Evolutionary conservation across 129 eudicot genomes (phyloP).

Genomic region (Gnaphalium uliginosum): DNA sequence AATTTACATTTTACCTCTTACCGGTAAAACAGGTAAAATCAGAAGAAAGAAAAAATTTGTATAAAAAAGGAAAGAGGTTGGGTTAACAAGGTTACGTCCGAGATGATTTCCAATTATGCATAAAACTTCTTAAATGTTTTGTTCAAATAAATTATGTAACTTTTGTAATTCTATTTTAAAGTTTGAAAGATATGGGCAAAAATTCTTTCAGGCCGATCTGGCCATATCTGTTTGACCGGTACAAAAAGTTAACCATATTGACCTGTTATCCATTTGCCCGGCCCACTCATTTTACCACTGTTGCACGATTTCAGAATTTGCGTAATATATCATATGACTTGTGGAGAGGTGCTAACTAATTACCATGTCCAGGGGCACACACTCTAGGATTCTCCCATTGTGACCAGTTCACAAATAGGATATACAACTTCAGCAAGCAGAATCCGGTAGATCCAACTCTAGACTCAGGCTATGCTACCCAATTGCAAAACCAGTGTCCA

Average conservation of each 20-base stretch:
- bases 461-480: slow-evolving; percentile 58
- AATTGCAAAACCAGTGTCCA: slow-evolving; percentile 67
- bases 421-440: slow-evolving; percentile 56
- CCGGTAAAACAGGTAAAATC: background rate
- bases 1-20: background rate
- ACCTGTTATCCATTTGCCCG: background rate
- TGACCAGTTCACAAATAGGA: slow-evolving; percentile 64
- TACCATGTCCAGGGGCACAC: slow-evolving; percentile 61
- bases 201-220: background rate
- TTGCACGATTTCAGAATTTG: background rate
- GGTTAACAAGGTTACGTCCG: background rate
- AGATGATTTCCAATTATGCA: background rate
- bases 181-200: background rate
- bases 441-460: slow-evolving; percentile 75
- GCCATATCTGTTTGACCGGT: background rate
- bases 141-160: background rate
- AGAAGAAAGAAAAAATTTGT: background rate
- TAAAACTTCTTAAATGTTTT: no score
- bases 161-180: background rate
- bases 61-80: background rate
- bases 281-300: background rate
- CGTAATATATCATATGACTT: background rate
- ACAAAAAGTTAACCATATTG: background rate
- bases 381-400: slow-evolving; percentile 92
- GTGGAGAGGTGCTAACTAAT: background rate